phyloP scores from a whole-genome alignment of 805 yeast genomes.

The Metschnikowia drakensbergensis region DNA sequence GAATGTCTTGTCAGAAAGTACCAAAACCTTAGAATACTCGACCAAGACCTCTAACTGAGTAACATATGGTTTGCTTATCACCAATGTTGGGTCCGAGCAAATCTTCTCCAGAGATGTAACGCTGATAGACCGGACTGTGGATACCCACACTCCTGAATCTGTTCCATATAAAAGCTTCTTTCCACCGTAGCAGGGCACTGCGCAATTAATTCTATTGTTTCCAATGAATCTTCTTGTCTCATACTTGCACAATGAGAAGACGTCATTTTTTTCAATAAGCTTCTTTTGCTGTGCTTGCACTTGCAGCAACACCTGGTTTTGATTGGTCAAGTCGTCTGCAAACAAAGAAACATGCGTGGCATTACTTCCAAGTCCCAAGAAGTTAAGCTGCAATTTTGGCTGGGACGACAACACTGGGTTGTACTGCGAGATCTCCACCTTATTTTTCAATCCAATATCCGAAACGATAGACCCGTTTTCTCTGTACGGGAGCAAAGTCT shows the following conservation, averaged over 20 bases:
- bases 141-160: conserved; percentile 82
- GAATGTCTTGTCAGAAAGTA: conserved; percentile 76
- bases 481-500: conserved; percentile 36
- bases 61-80: conserved; percentile 70
- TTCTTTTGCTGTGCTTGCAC: conserved; percentile 75
- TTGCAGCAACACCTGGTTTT: conserved; percentile 76
- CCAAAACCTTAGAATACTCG: conserved; percentile 79
- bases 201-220: conserved; percentile 78
- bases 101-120: conserved; percentile 46
- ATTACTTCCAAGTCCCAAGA: conserved; percentile 50
- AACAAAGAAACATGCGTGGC: conserved; percentile 52
- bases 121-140: conserved; percentile 60
- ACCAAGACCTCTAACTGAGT: conserved; percentile 89
- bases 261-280: conserved; percentile 67
- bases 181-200: conserved; percentile 93
- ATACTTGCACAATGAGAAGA: conserved; percentile 72
- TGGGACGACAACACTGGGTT: conserved; percentile 25
- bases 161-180: conserved; percentile 87
- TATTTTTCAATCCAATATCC: conserved; percentile 30
- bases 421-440: conserved; percentile 25
- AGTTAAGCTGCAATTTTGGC: conserved; percentile 46
- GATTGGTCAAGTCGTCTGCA: conserved; percentile 55
- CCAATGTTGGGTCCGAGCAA: conserved; percentile 69
- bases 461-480: conserved; percentile 35
- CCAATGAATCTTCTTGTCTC: conserved; percentile 74